Evolutionary conservation across 805 yeast genomes (phyloP), one percentile per base, ranked within the genome.

Genomic region (Metschnikowia colocasiae): DNA sequence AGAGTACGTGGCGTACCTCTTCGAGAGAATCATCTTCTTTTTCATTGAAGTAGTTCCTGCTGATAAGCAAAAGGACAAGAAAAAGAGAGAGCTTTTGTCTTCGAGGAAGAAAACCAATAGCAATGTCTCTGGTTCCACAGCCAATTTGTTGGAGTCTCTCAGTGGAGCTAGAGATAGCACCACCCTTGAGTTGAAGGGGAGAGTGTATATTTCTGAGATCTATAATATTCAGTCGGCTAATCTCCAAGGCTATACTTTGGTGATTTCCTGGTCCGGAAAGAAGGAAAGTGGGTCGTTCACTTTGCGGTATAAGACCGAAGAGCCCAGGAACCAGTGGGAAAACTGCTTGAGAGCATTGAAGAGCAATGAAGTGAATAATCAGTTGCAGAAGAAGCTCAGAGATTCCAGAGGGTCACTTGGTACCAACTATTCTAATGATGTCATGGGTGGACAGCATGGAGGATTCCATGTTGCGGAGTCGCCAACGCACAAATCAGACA

Each of bases 1-100:
- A 46, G 97, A 91, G 58, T 92, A 89, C 63, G 85, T 85, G 59
- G 90, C 95, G 18, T 94, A 89, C 59, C 73, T 94, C 18, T 92
- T 94, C 64, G 97, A 94, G 49, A 66, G 63, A 47, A 78, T 79
- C 19, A 75, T 79, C 3, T 79, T 77, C 54, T 77, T 79, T 61
- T 72, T 72, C 48, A 60, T 72, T 10, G 75, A 70, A 23, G 47
- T 54, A 1, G 56, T 54, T 18, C 51, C 51, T 13, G 58, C 45
- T 12, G 65, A 61, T 30, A 68, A 66, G 34, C 62, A 56, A 30
- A 67, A 66, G 38, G 59, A 57, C 10, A 68, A 67, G 56, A 68
- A 63, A 51, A 68, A 64, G 51, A 55, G 71, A n/a, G 70, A 68
- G 42, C 41, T 70, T 12, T 65, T 81, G 32, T 63, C 79, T 16